Conservation (phyloP, 139 green algal genomes). For the Chlorella sp. region DNA sequence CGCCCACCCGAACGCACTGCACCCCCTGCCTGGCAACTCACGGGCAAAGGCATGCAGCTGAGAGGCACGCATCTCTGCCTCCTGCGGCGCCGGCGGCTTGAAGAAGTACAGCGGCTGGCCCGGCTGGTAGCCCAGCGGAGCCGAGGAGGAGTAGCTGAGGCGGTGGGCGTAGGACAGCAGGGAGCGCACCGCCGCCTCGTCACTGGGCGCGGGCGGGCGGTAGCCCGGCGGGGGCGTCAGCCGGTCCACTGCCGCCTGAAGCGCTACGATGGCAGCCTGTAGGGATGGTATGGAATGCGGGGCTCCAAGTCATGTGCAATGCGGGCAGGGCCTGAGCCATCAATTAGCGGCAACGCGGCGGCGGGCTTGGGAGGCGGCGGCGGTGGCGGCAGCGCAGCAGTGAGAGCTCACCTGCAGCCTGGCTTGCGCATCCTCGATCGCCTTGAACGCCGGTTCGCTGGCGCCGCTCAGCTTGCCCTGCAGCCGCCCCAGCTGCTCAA, state of each 20-base stretch:
- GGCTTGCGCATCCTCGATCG: slow-evolving; percentile 9
- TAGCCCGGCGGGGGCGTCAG: slow-evolving; percentile 11
- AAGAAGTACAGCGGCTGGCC: slow-evolving; percentile 49
- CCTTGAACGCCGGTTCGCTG: not conserved
- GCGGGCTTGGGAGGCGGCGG: not conserved
- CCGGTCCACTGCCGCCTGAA: slow-evolving; percentile 20
- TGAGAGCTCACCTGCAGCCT: slow-evolving; percentile 5
- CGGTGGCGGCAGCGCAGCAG: no score
- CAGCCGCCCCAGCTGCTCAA: not conserved
- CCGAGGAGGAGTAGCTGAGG: slow-evolving; percentile 60
- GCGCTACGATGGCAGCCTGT: slow-evolving; percentile 18
- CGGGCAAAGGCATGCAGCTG: slow-evolving; percentile 51
- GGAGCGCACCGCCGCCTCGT: not conserved
- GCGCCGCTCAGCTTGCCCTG: not conserved
- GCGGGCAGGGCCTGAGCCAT: no score
- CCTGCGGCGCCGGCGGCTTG: slow-evolving; percentile 62
- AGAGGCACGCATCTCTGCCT: slow-evolving; percentile 55
- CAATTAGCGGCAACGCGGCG: not conserved
- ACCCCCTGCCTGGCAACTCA: not conserved
- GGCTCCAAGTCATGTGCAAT: no score
- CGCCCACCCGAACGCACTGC: no score
- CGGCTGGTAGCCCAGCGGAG: slow-evolving; percentile 48
- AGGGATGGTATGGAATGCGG: not conserved
- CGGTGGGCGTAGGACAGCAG: slow-evolving; percentile 59
- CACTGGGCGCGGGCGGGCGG: not conserved